A percentile compares a stretch with the other conserved stretches of the same genome.
These are phyloP conservation scores for Boletus smithii DNA, from an alignment of 1,284 basidiomycete species.

Conservation along the genomic window DNA sequence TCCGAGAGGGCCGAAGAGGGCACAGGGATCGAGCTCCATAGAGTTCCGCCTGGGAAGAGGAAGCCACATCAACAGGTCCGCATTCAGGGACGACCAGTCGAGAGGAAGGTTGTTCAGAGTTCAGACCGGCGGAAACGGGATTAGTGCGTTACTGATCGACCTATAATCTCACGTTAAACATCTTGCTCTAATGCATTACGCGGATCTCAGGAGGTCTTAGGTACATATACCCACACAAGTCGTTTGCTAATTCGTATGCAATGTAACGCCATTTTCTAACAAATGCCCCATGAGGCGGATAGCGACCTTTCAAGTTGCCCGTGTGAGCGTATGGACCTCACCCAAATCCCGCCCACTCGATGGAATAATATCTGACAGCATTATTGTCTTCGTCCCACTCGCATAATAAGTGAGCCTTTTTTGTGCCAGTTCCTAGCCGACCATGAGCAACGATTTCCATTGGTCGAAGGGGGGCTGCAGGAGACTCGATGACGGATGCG, in stretches of 20 bases:
- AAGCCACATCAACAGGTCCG: slow-evolving; percentile 11
- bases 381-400: slow-evolving; percentile 76
- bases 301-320: background rate
- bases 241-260: slow-evolving; percentile 13
- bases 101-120: slow-evolving; percentile 26
- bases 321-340: slow-evolving; percentile 33
- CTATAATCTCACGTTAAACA: slow-evolving; percentile 10
- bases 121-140: slow-evolving; percentile 41
- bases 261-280: slow-evolving; percentile 1
- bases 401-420: slow-evolving; percentile 92
- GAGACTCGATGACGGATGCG: slow-evolving; percentile 73
- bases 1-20: slow-evolving; percentile 56
- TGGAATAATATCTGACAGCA: slow-evolving; percentile 71
- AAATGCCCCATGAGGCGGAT: too few relatives aligned
- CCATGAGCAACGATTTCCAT: slow-evolving; percentile 96
- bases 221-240: slow-evolving; percentile 20
- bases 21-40: slow-evolving; percentile 31
- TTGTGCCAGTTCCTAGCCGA: slow-evolving; percentile 93
- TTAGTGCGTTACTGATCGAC: slow-evolving; percentile 18
- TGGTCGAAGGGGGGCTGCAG: slow-evolving; percentile 61
- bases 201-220: slow-evolving; percentile 1
- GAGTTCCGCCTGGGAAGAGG: slow-evolving; percentile 8
- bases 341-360: slow-evolving; percentile 93
- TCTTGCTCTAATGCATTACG: slow-evolving; percentile 12
- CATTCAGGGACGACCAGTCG: slow-evolving; percentile 9